Base-by-base conservation (phyloP, 2,329 filamentous ascomycete genomes). In the Myotisia sp. region DNA sequence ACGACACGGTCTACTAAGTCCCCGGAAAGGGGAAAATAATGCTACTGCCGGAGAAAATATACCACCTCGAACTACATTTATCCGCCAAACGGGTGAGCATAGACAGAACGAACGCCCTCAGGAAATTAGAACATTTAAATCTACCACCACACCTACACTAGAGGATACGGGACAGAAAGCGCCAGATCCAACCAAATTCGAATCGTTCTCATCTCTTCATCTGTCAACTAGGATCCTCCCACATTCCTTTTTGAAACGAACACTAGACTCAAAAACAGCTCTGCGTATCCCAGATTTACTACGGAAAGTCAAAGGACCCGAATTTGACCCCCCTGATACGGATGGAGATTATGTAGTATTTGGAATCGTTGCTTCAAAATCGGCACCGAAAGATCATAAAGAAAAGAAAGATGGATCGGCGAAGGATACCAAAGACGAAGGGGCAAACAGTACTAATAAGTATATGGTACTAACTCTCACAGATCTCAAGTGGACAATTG, bases 391-490 rank as follows among this genome's bases (percentile, higher is more conserved):
- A 26, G 63, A 72, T 31, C 65, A 71, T 21, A 71, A 73, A 43
- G 61, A 65, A 9, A 34, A 47, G 4, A 54, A 52, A 22, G 50
- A 51, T 16, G 58, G 56, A 24, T 49, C 52, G 12, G 56, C 59
- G 1, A 64, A 63, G 33, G 56, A 65, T 29, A 60, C 63, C 30
- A 59, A 68, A 28, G 59, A 63, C 12, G 61, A 70, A 30, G 65
- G 71, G 6, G 69, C 76, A 35, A 66, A 67, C 29, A 64, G 66
- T 35, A 61, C 69, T 13, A 78, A 79, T 32, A 94, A 92, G 54
- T 98, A 92, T 62, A 94, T 98, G 81, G 79, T 87, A 2, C 64
- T 98, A 41, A 82, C 74, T 2, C 66, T 98, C 2, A 84, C 82
- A 0, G 87, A 98, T 54, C 64, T 98, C 7, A 79, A 84, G 47